phyloP scores from a whole-genome alignment of 805 yeast species.

The Metschnikowia anglica region DNA sequence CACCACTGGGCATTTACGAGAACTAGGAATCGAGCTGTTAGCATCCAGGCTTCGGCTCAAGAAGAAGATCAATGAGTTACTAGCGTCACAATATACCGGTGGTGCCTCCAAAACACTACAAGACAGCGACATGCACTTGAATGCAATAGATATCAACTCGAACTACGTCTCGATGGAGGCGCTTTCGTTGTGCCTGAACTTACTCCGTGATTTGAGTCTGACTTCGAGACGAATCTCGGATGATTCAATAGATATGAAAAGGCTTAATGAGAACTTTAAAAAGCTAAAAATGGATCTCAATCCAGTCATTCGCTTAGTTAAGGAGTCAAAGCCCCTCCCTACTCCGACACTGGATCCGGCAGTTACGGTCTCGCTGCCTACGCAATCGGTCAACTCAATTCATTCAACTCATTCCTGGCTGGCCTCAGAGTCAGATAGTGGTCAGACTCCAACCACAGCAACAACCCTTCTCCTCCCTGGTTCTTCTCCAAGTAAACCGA shows the following conservation, averaged over 20 bases:
- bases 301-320: constrained; percentile 59
- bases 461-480: constrained; percentile 9
- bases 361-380: constrained; percentile 29
- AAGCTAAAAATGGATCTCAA: constrained; percentile 62
- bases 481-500: constrained; percentile 1
- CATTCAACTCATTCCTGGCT: constrained; percentile 16
- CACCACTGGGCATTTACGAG: constrained; percentile 67
- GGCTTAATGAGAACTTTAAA: constrained; percentile 52
- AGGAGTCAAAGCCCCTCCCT: constrained; percentile 68
- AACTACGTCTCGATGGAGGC: constrained; percentile 40
- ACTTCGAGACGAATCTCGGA: constrained; percentile 16
- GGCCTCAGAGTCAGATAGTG: constrained; percentile 15
- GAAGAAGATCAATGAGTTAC: constrained; percentile 55
- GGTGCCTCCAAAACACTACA: constrained; percentile 16
- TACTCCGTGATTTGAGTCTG: constrained; percentile 38
- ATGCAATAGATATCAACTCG: constrained; percentile 35
- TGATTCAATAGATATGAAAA: constrained; percentile 33
- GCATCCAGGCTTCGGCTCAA: constrained; percentile 60
- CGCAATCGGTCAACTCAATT: constrained; percentile 21
- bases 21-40: constrained; percentile 60
- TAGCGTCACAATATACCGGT: constrained; percentile 32
- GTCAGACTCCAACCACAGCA: constrained; percentile 10
- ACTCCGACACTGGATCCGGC: constrained; percentile 56
- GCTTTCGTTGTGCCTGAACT: constrained; percentile 32
- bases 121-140: constrained; percentile 28